A percentile compares a stretch with the other conserved stretches of the same genome.
These are phyloP conservation scores for Symbiodinium natans DNA, from an alignment of 73 alveolate species.

Conservation along the genomic window DNA sequence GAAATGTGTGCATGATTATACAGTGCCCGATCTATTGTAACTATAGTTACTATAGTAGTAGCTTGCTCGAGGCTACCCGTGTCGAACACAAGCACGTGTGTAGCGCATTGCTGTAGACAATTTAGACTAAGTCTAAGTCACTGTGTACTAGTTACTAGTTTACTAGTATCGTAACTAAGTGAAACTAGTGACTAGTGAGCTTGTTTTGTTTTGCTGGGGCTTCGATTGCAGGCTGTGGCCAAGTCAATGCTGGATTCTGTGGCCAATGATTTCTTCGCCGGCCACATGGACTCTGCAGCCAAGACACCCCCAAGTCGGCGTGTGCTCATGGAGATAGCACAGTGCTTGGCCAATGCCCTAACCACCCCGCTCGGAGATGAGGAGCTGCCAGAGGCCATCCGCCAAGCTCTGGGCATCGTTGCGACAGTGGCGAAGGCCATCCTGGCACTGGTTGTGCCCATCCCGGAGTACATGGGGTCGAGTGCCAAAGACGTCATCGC, in stretches of 20 bases:
- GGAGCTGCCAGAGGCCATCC: neutral
- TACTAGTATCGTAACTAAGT: no score
- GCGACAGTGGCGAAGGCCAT: neutral
- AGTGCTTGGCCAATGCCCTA: neutral
- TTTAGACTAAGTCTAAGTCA: no score
- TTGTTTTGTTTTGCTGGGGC: no score
- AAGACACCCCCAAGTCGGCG: neutral
- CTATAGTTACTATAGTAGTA: no score
- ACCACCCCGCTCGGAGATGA: no score
- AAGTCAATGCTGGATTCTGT: neutral
- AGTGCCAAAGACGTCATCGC: neutral
- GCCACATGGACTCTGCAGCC: neutral
- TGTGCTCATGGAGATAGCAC: neutral
- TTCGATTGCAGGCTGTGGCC: neutral
- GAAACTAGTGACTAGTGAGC: no score
- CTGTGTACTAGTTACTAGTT: no score
- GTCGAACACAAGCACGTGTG: no score
- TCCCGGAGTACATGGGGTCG: neutral
- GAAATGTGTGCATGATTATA: no score
- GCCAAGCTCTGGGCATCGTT: neutral
- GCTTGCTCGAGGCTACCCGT: no score
- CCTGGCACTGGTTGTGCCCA: neutral
- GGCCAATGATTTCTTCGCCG: neutral
- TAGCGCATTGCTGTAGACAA: no score
- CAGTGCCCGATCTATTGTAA: no score